A percentile compares a stretch with the other conserved stretches of the same genome.
Evolutionary conservation across 805 yeast species (phyloP).

Genomic region (Candida sakaeoensis): DNA sequence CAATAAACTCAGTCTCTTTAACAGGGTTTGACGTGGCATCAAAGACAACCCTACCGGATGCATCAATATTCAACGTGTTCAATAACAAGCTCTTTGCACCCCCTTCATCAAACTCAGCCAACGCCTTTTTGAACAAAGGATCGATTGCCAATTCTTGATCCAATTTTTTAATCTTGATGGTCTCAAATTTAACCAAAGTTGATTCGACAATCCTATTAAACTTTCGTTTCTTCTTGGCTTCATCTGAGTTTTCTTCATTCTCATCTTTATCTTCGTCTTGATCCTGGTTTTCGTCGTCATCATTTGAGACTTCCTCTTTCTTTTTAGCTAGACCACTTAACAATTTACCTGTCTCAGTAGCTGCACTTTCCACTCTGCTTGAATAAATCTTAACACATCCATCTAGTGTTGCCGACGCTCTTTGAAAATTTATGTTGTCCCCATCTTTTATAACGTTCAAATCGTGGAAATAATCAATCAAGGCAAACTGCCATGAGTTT

Average conservation of each 20-base stretch:
- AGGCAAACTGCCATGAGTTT: constrained; percentile 48
- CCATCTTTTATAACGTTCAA: constrained; percentile 45
- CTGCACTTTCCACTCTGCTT: constrained; percentile 88
- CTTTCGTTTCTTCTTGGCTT: constrained; percentile 23
- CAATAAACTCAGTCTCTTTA: constrained; percentile 7
- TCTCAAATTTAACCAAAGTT: constrained; percentile 49
- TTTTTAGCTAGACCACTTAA: constrained; percentile 65
- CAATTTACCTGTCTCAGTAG: constrained; percentile 82
- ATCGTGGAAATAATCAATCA: constrained; percentile 52
- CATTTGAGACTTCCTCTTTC: constrained; percentile 20
- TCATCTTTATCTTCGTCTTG: constrained; percentile 17
- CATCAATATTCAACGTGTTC: constrained; percentile 57
- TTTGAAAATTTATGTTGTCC: constrained; percentile 70
- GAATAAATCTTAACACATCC: constrained; percentile 93
- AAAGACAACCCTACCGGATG: constrained; percentile 55
- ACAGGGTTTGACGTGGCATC: constrained; percentile 50
- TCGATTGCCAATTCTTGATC: constrained; percentile 67
- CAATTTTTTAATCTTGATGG: constrained; percentile 49
- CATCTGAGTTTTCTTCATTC: constrained; percentile 15
- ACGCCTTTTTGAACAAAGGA: constrained; percentile 70
- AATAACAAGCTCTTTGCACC: constrained; percentile 69
- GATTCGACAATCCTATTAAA: constrained; percentile 37
- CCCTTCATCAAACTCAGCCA: constrained; percentile 79
- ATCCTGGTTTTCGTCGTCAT: constrained; percentile 22
- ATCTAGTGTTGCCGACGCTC: constrained; percentile 86